Conservation (phyloP, 2,329 filamentous ascomycete species). For the Fusarium bulbicola region DNA sequence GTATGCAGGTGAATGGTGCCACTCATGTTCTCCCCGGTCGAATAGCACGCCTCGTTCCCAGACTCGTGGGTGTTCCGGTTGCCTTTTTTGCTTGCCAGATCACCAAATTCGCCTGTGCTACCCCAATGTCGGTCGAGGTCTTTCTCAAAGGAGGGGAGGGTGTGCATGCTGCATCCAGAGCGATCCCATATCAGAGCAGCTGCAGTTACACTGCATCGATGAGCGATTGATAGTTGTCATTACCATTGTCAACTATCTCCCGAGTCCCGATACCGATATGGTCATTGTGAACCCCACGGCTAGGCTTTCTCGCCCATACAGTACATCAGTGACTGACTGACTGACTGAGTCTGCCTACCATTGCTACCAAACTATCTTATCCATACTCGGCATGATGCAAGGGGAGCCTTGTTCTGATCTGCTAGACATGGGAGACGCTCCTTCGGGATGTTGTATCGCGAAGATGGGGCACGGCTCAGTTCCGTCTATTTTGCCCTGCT, state of each 20-base stretch:
- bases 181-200: conserved; percentile 24
- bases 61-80: conserved; percentile 22
- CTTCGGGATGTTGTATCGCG: conserved; percentile 10
- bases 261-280: conserved; percentile 13
- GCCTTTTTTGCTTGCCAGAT: conserved; percentile 30
- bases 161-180: conserved; percentile 30
- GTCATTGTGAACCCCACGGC: conserved; percentile 34
- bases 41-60: conserved; percentile 7
- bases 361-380: background rate
- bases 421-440: conserved; percentile 8
- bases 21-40: conserved; percentile 12
- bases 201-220: background rate
- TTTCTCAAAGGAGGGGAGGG: conserved; percentile 28
- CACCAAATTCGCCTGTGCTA: conserved; percentile 23
- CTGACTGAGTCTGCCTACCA: conserved; percentile 30
- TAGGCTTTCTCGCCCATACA: conserved; percentile 37
- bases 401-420: conserved; percentile 29
- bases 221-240: background rate
- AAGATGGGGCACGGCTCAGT: conserved; percentile 30
- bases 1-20: conserved; percentile 12
- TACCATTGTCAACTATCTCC: background rate
- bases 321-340: background rate
- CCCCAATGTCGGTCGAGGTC: conserved; percentile 1
- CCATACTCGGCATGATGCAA: conserved; percentile 38
- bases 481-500: conserved; percentile 34